Evolutionary conservation across 352 stramenopile genomes (phyloP), one percentile per base, ranked within the genome.

Genomic region (Aphanomyces invadans): DNA sequence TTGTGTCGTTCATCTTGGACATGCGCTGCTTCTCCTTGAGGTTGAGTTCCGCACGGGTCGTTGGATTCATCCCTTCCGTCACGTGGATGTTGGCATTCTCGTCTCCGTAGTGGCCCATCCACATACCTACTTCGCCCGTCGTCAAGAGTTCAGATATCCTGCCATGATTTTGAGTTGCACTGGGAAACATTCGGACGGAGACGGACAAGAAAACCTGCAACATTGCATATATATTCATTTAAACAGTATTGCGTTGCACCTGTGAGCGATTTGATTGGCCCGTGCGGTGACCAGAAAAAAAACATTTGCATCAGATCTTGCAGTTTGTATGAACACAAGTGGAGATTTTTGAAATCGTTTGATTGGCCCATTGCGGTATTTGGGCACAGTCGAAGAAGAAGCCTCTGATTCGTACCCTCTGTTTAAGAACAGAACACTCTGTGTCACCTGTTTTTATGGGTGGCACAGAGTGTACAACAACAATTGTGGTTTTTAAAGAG

Each of bases 11-110:
- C 17, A 57, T 21, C 29, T 57, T 57, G 23, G 29, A 28, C 49
- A 57, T 57, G 1, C 49, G 49, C 29, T 57, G 49, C 23, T 57
- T 57, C 29, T 57, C 49, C 49, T 57, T 57, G 5, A 57, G n/a
- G 29, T 57, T 57, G 5, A 57, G 29, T 29, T 57, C 49, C 25
- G 49, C 49, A 38, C 49, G 49, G 21, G 12, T 33, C 17, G 23
- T 10, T 7, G 49, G 29, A 12, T 4, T 57, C 19, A 11, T 33
- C 36, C 11, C 19, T 4, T 29, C 23, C 23, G 21, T 15, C 36
- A 42, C 36, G 36, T 42, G 36, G 7, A 42, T 29, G 29, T 21
- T 29, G 19, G 49, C 25, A 19, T 32, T 29, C 19, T 57, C 49
- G 15, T 57, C 49, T 15, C 12, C 15, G 19, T 57, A 33, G n/a